phyloP scores from a whole-genome alignment of 164 flowering plant genomes.

The Hamamelis virginiana region DNA sequence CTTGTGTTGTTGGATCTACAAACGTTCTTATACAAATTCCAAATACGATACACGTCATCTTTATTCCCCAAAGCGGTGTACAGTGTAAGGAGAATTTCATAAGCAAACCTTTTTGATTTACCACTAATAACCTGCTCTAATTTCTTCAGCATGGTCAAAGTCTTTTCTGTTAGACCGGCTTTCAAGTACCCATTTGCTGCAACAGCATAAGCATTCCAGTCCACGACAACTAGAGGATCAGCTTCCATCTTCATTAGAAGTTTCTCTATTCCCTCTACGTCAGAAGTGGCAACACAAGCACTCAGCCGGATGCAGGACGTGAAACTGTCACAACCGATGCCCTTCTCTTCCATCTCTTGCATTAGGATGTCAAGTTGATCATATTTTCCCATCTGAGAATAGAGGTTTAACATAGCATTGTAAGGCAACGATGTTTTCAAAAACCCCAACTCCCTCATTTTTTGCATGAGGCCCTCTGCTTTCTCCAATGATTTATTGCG shows the following conservation, averaged over 20 bases:
- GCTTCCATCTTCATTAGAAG: constrained; percentile 28
- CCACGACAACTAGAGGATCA: constrained; percentile 20
- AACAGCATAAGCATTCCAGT: constrained; percentile 26
- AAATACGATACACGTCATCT: constrained; percentile 39
- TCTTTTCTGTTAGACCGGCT: constrained; percentile 29
- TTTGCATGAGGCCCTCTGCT: constrained; percentile 33
- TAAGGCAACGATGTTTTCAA: constrained; percentile 17
- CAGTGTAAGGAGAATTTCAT: constrained; percentile 24
- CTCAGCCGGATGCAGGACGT: constrained; percentile 22
- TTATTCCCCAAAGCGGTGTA: constrained; percentile 29
- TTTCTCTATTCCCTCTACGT: constrained; percentile 39
- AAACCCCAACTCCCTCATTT: constrained; percentile 31
- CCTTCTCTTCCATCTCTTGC: constrained; percentile 34
- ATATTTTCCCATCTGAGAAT: constrained; percentile 22
- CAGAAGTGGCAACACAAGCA: constrained; percentile 27
- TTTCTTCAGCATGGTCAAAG: constrained; percentile 24
- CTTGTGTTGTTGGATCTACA: constrained; percentile 1
- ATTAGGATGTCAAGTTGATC: constrained; percentile 28
- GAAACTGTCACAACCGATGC: constrained; percentile 13
- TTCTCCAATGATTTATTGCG: constrained; percentile 22
- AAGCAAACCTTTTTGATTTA: constrained; percentile 9
- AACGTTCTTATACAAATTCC: constrained; percentile 24
- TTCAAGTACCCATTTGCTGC: constrained; percentile 37
- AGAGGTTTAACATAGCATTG: constrained; percentile 36
- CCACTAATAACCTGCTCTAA: constrained; percentile 20